Base-by-base conservation (phyloP, 164 flowering plant genomes). In the Stephania cephalantha region DNA sequence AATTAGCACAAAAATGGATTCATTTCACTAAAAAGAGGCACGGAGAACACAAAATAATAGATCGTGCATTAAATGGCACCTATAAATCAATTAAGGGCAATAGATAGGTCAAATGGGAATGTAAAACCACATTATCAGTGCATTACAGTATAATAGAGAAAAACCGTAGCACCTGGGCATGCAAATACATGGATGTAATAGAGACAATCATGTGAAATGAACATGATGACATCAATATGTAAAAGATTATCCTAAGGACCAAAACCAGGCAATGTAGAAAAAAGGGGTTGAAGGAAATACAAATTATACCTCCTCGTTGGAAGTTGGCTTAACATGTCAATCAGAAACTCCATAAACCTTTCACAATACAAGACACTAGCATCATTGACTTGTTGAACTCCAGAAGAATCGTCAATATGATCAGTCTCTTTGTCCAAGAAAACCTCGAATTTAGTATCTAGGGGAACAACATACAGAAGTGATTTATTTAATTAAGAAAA, bases 301-400 rank as follows among this genome's bases (percentile, higher is more conserved):
- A 46, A 46, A 35, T 35, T n/a, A 61, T 88, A 95, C 98, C 99
- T 93, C 81, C 99, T 86, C n/a, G 99, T 95, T 7, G 98, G 99
- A 68, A 95, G 87, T 82, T 95, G 99, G 83, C 98, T 95, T 81
- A 95, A 82, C 46, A 95, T 83, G 85, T 95, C 99, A 84, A 95
- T 95, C 52, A 95, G 91, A 77, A 95, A 93, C 77, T 95, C 99
- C 92, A 93, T 91, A 74, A 95, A 95, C 81, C 99, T 91, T 85
- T 95, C 99, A 73, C 99, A 95, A 61, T 93, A 95, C 79, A 95
- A 78, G 71, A 93, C 82, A 79, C 86, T 82, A 72, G 97, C 91
- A 81, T 91, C 91, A 78, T 93, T 83, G 75, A 85, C 87, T 75
- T 76, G 53, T 55, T 71, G 79, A 71, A 66, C 64, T 63, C 75